Evolutionary conservation across 345 rosid species (phyloP).

Genomic region (Lagerstroemia speciosa): DNA sequence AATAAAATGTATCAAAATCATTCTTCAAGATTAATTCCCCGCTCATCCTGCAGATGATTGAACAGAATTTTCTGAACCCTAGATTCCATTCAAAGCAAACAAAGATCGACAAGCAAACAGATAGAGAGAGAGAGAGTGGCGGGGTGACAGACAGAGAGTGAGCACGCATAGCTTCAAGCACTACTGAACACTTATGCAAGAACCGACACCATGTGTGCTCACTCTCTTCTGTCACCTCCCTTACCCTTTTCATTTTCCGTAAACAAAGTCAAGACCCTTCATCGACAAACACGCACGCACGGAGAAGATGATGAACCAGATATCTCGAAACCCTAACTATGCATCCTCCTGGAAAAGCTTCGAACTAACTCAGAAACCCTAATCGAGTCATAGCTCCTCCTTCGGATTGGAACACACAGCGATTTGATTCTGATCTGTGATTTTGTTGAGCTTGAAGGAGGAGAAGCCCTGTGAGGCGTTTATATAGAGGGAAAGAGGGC

Average conservation of each 20-base stretch:
- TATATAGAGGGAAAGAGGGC: constrained; percentile 2
- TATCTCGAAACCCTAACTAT: background rate
- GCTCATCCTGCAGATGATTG: no score
- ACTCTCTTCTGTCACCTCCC: constrained; percentile 13
- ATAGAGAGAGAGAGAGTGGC: background rate
- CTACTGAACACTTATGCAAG: background rate
- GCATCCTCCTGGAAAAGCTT: no score
- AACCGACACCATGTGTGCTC: constrained; percentile 6
- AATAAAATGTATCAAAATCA: no score
- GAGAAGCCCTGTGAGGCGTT: constrained; percentile 3
- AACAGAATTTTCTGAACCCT: background rate
- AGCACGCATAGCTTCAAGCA: constrained; percentile 5
- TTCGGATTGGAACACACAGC: background rate
- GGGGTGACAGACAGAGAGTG: constrained; percentile 8
- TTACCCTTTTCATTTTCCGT: background rate
- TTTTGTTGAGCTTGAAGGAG: background rate
- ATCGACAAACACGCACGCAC: no score
- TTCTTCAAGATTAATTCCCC: no score
- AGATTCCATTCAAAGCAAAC: background rate
- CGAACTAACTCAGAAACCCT: background rate
- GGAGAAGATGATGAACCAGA: background rate
- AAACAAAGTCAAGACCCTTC: background rate
- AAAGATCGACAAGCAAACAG: background rate
- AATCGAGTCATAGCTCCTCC: background rate
- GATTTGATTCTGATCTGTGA: background rate